Percentiles rank a stretch among this genome's conserved stretches.
These are phyloP conservation scores for Heterobasidion parviporum DNA, from an alignment of 1,284 basidiomycete genomes.

Conservation along the genomic window DNA sequence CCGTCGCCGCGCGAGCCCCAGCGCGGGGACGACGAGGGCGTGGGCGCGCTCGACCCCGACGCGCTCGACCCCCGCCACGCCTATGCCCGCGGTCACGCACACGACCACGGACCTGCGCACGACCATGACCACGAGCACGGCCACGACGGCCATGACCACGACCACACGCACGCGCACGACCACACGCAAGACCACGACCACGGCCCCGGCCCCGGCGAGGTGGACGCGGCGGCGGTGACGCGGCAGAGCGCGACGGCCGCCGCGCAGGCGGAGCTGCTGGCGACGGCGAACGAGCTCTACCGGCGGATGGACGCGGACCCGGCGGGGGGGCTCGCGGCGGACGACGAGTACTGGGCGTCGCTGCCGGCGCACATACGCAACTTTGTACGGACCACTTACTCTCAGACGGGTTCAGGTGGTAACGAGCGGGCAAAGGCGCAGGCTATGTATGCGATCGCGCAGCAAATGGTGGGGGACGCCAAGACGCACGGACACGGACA, in stretches of 20 bases:
- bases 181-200: slow-evolving; percentile 1
- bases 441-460: slow-evolving; percentile 61
- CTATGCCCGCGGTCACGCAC: not conserved
- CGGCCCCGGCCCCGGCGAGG: not conserved
- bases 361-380: slow-evolving; percentile 45
- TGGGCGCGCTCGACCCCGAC: slow-evolving; percentile 6
- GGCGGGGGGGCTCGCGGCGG: slow-evolving; percentile 26
- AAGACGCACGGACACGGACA: not conserved
- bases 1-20: slow-evolving; percentile 5
- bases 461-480: slow-evolving; percentile 44
- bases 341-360: slow-evolving; percentile 44
- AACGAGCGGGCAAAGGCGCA: slow-evolving; percentile 32
- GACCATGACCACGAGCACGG: no score
- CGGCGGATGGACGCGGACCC: slow-evolving; percentile 40
- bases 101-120: not conserved
- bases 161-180: slow-evolving; percentile 4
- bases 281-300: slow-evolving; percentile 48
- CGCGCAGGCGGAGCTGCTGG: slow-evolving; percentile 42
- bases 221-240: slow-evolving; percentile 4
- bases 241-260: slow-evolving; percentile 23
- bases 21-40: slow-evolving; percentile 8
- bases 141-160: slow-evolving; percentile 6
- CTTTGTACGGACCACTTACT: slow-evolving; percentile 35
- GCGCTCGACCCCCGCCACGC: slow-evolving; percentile 2
- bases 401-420: slow-evolving; percentile 23